Base-by-base conservation (phyloP, 2,329 filamentous ascomycete species). In the Penicillium freii region DNA sequence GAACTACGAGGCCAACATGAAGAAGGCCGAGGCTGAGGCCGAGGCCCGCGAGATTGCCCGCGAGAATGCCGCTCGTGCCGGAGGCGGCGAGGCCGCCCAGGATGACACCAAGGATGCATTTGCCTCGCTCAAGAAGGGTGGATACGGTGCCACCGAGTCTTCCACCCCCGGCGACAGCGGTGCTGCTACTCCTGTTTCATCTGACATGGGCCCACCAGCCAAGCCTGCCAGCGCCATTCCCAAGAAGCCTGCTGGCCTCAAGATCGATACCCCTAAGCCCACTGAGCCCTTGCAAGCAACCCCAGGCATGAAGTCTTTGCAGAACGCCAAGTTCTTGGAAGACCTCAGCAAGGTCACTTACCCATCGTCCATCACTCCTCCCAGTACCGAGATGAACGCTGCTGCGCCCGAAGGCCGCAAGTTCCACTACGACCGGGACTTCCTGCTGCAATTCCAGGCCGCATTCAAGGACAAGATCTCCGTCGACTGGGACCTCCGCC, bases 381-480 rank as follows among this genome's bases (percentile, higher is more conserved):
- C 94, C 8, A 97, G 97, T 77, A 91, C 93, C 11, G 90, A 93
- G 3, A 79, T 97, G 63, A 99, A 97, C 75, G 81, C 84, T 40
- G 78, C 69, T 60, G 89, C 89, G 17, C 89, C 91, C 29, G 82
- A 85, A 34, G 90, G 78, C 57, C 75, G 89, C 75, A 93, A 92
- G 79, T 96, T 95, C 81, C 92, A 95, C 75, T 99, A 99, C 76
- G 92, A 97, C 77, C 90, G 92, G 69, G 88, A 89, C 68, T 99
- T 99, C 81, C 80, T 99, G 77, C 82, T 99, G 31, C 94, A 99
- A 73, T 99, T 99, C 82, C 91, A 97, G 78, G 85, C 85, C 67
- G 91, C 96, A 21, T 99, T 97, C 79, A 95, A 91, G 62, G 94
- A 99, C 81, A 95, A 97, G 78, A 94, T 94, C 15, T 96, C 92